Percentiles rank a stretch among this genome's conserved stretches.
phyloP scores from a whole-genome alignment of 495 filamentous ascomycete species.

The Podospora australis region DNA sequence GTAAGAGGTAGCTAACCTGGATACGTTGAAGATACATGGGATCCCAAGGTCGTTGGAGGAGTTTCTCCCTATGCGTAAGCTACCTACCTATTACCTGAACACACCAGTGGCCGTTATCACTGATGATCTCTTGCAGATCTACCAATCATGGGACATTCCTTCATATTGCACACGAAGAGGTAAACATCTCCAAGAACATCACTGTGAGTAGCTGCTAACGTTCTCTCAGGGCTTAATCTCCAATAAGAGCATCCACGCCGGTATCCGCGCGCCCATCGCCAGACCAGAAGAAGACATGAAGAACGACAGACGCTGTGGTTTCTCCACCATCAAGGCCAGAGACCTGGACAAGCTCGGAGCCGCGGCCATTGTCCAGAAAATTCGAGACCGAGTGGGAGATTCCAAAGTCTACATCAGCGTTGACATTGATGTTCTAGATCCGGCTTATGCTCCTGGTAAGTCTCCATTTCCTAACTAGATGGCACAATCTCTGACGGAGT shows the following conservation, averaged over 20 bases:
- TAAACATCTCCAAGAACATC: conserved; percentile 46
- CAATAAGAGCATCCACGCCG: conserved; percentile 81
- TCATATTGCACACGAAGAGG: conserved; percentile 42
- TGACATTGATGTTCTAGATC: conserved; percentile 84
- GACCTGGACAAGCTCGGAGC: conserved; percentile 73
- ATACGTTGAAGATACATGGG: conserved; percentile 60
- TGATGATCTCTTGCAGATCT: no score
- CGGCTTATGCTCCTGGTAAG: conserved; percentile 48
- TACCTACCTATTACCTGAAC: background rate
- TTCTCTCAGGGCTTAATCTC: conserved; percentile 60
- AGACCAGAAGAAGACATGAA: conserved; percentile 63
- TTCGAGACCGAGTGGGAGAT: conserved; percentile 65
- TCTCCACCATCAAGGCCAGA: conserved; percentile 71
- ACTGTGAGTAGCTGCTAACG: background rate
- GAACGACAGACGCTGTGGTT: conserved; percentile 80
- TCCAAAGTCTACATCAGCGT: conserved; percentile 78
- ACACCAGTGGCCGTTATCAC: background rate
- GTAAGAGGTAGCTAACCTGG: background rate
- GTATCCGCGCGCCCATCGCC: conserved; percentile 71
- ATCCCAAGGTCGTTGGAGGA: conserved; percentile 49
- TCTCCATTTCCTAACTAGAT: background rate
- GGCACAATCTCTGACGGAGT: conserved; percentile 25
- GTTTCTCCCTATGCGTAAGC: conserved; percentile 38
- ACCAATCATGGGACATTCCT: conserved; percentile 77
- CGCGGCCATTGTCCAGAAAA: conserved; percentile 66